Percentiles rank a stretch among this genome's conserved stretches.
phyloP scores from a whole-genome alignment of 495 filamentous ascomycete genomes.

The Penicillium parvum region DNA sequence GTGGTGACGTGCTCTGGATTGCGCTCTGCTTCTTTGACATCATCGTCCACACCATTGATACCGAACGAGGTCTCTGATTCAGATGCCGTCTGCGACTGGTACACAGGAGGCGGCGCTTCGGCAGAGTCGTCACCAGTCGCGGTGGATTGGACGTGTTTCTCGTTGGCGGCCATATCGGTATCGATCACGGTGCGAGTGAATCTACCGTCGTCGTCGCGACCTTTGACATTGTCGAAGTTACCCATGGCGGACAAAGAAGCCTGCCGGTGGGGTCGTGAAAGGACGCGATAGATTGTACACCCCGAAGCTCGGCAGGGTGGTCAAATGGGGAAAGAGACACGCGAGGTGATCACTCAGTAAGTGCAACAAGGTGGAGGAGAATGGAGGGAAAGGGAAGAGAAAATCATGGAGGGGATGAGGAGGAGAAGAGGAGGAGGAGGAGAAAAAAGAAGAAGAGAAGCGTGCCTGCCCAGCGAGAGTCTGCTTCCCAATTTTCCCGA shows the following conservation, averaged over 20 bases:
- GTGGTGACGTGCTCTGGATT: conserved; percentile 25
- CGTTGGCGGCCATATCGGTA: neutral
- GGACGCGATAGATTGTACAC: neutral
- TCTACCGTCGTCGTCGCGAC: conserved; percentile 6
- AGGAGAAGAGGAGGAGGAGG: neutral
- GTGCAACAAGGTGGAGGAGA: too few species aligned
- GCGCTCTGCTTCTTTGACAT: conserved; percentile 20
- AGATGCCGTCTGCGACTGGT: neutral
- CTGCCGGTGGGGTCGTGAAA: neutral
- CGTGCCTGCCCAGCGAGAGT: neutral
- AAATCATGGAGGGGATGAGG: neutral
- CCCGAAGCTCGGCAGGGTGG: neutral
- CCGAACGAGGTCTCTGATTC: conserved; percentile 2
- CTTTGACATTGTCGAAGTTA: neutral
- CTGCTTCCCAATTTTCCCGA: neutral
- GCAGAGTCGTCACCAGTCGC: neutral
- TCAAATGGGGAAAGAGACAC: too few species aligned
- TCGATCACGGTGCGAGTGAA: conserved; percentile 2
- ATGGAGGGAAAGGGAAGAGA: neutral
- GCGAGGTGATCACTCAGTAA: too few species aligned
- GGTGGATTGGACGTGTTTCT: neutral
- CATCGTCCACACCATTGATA: conserved; percentile 15
- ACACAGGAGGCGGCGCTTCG: neutral
- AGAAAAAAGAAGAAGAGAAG: neutral
- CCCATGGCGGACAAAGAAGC: neutral